Evolutionary conservation across 257 asterid species (phyloP).

Genomic region (Coffea eugenioides): DNA sequence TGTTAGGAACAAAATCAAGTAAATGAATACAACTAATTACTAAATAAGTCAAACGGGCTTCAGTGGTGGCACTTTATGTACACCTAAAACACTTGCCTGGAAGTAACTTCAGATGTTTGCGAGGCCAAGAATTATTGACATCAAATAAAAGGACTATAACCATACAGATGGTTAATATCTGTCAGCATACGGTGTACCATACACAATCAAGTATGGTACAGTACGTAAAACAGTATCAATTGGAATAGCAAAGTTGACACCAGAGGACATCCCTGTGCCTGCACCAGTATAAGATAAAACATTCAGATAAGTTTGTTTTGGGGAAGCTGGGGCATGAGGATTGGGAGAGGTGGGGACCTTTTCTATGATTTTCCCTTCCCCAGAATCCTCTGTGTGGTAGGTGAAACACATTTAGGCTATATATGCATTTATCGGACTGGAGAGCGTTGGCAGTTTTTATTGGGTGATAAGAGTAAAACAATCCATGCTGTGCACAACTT

Average conservation of each 20-base stretch:
- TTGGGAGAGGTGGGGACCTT: background rate
- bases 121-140: background rate
- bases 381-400: background rate
- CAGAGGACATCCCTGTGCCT: conserved; percentile 85
- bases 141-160: background rate
- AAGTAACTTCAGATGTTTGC: background rate
- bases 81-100: no score
- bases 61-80: no score
- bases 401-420: background rate
- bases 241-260: conserved; percentile 87
- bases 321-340: background rate
- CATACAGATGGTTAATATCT: conserved; percentile 37
- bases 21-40: no score
- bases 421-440: background rate
- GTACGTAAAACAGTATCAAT: conserved; percentile 62
- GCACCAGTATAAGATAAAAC: conserved; percentile 25
- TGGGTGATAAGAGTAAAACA: no score
- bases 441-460: background rate
- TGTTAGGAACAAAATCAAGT: no score
- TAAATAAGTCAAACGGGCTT: no score
- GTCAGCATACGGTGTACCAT: conserved; percentile 68
- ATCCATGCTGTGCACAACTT: no score
- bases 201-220: conserved; percentile 72
- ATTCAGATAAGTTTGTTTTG: background rate
- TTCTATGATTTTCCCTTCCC: background rate